Percentiles rank a stretch among this genome's conserved stretches.
Conservation (phyloP, 345 rosid species). For the Lumnitzera littorea region DNA sequence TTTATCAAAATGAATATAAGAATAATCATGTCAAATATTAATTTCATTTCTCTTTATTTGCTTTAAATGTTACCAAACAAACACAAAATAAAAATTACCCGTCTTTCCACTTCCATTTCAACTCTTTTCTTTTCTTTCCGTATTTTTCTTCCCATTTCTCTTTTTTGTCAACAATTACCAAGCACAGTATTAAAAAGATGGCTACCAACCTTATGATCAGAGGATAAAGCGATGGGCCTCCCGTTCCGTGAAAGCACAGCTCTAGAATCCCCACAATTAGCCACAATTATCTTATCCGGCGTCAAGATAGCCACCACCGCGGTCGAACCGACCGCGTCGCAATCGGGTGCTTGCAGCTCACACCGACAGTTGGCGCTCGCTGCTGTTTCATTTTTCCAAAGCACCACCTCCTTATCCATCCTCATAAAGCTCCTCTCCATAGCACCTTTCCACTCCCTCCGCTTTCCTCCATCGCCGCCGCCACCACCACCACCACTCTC, state of each 20-base stretch:
- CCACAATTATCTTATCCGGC: constrained; percentile 49
- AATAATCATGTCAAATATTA: no score
- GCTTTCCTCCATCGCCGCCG: background rate
- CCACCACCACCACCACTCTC: background rate
- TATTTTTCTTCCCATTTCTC: no score
- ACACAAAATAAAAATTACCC: no score
- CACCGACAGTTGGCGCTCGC: constrained; percentile 40
- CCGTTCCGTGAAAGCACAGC: constrained; percentile 75
- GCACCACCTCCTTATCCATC: constrained; percentile 52
- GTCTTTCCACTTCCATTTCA: no score
- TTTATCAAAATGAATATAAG: no score
- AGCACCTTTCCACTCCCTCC: constrained; percentile 34
- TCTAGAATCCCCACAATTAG: constrained; percentile 88
- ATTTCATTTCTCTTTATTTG: no score
- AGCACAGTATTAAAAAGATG: no score
- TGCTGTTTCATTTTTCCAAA: constrained; percentile 10
- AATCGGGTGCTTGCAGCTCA: constrained; percentile 60
- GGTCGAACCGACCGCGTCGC: constrained; percentile 77
- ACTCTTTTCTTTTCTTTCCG: no score
- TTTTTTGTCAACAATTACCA: no score
- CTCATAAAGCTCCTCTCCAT: constrained; percentile 60
- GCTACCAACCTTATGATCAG: constrained; percentile 66
- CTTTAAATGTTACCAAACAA: no score
- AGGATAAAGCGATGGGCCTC: constrained; percentile 54
- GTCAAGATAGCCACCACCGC: constrained; percentile 71